phyloP scores from a whole-genome alignment of 2,329 filamentous ascomycete species.

The Xylariaceae sp. region DNA sequence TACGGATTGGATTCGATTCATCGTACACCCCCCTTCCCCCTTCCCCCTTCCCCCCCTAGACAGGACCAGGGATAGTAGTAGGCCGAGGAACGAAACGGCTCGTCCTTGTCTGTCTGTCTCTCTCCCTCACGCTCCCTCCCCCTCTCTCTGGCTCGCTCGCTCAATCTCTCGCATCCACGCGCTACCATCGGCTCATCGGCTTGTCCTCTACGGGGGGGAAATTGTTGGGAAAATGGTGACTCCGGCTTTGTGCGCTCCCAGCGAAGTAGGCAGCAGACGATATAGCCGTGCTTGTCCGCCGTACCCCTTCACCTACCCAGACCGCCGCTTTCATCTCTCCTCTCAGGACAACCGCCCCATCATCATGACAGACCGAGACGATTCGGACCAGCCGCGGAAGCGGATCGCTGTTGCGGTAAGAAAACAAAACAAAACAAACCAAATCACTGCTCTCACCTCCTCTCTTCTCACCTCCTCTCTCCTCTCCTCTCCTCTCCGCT shows the following conservation, averaged over 20 bases:
- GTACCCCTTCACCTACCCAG: slow-evolving; percentile 33
- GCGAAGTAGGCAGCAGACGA: slow-evolving; percentile 34
- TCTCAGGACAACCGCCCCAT: slow-evolving; percentile 34
- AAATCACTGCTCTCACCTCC: not conserved
- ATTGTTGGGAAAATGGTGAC: slow-evolving; percentile 37
- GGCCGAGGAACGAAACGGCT: slow-evolving; percentile 20
- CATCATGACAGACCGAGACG: slow-evolving; percentile 40
- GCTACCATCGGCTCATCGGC: slow-evolving; percentile 17
- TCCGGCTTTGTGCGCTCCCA: slow-evolving; percentile 35
- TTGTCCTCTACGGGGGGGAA: slow-evolving; percentile 12
- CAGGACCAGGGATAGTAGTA: slow-evolving; percentile 20
- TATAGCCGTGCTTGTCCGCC: slow-evolving; percentile 37
- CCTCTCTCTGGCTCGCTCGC: no score
- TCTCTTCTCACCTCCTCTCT: slow-evolving; percentile 2
- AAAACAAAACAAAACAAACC: slow-evolving; percentile 32
- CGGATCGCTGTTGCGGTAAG: slow-evolving; percentile 56
- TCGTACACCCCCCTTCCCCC: not conserved
- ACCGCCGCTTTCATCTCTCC: slow-evolving; percentile 36
- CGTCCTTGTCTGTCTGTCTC: slow-evolving; percentile 19
- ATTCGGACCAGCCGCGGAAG: slow-evolving; percentile 47
- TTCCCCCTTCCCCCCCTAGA: slow-evolving; percentile 21
- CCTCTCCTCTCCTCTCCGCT: not conserved
- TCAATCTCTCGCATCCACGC: not conserved
- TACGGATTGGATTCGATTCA: no score
- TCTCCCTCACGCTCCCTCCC: slow-evolving; percentile 1